Base-by-base conservation (phyloP, 148 eudicot species). In the Talinum fruticosum region DNA sequence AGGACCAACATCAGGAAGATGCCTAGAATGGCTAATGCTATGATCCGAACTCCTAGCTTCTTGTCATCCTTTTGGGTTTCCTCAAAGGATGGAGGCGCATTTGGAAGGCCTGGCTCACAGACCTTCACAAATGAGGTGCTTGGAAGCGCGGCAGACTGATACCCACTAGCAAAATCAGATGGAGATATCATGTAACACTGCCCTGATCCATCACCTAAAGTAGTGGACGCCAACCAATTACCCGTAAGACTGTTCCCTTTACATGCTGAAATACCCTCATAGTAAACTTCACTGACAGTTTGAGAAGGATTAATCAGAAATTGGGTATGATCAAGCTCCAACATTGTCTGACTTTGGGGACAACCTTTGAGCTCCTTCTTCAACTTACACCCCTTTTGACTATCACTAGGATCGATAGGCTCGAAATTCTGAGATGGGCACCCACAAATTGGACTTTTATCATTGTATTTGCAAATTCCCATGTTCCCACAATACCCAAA, bases 391-490 rank as follows among this genome's bases (percentile, higher is more conserved):
- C 98, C 98, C 75, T 84, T 82, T 41, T 90, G 81, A 36, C 81
- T 68, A 73, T 90, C 92, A 12, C 44, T 79, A 13, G 82, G 80
- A 82, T 95, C 96, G 47, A 88, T 66, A 0, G 51, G 81, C 4
- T 85, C 94, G 29, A 95, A 95, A 82, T 92, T 95, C 77, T 82
- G 71, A 0, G 98, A 95, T 4, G 98, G 92, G 69, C 98, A 95
- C 29, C 86, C 89, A 76, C 98, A 95, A 69, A 86, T 65, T 3
- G 97, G 98, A 45, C 69, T n/a, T 8, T 91, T 78, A 41, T 90
- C 90, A 71, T 92, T 91, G 85, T 95, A 95, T 69, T 91, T 92
- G 78, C 98, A 95, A n/a, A 95, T 80, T 18, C 98, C 98, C 76
- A 87, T 75, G 69, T 91, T 87, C 71, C 98, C 98, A 86, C 98